These are phyloP conservation scores for Talaromyces funiculosus DNA, from an alignment of 2,329 filamentous ascomycete species.

Conservation along the genomic window DNA sequence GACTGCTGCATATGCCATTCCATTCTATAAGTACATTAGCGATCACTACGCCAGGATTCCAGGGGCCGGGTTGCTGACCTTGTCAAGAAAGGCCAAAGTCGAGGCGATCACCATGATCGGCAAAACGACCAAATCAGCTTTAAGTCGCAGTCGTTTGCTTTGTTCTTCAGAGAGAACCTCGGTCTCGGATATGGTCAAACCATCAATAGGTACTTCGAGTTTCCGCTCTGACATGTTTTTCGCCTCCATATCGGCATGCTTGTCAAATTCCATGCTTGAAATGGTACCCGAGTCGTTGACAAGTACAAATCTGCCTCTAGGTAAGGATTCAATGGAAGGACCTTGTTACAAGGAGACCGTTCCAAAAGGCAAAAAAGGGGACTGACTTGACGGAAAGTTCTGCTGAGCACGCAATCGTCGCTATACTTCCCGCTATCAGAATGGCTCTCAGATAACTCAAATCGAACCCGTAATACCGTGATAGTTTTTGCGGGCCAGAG, in stretches of 20 bases:
- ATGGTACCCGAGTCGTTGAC: neutral
- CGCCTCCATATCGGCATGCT: neutral
- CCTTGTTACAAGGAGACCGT: neutral
- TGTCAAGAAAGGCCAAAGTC: constrained; percentile 1
- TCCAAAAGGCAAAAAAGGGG: neutral
- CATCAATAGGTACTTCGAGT: neutral
- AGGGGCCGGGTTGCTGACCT: neutral
- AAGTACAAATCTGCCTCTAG: neutral
- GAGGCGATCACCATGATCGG: neutral
- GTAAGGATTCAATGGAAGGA: neutral
- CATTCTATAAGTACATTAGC: neutral
- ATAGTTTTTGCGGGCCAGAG: neutral
- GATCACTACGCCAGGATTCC: neutral
- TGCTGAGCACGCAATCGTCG: constrained; percentile 1
- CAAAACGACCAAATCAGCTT: neutral
- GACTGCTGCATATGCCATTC: constrained; percentile 2
- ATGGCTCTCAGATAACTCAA: neutral
- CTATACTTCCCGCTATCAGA: neutral
- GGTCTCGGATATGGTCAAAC: neutral
- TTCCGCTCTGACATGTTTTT: neutral
- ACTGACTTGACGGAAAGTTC: neutral
- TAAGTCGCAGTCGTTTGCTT: neutral
- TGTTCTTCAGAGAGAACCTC: neutral
- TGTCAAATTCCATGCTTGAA: neutral
- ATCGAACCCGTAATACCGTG: neutral